Conservation (phyloP, 2,329 filamentous ascomycete genomes). For the Trichoderma simmonsii region DNA sequence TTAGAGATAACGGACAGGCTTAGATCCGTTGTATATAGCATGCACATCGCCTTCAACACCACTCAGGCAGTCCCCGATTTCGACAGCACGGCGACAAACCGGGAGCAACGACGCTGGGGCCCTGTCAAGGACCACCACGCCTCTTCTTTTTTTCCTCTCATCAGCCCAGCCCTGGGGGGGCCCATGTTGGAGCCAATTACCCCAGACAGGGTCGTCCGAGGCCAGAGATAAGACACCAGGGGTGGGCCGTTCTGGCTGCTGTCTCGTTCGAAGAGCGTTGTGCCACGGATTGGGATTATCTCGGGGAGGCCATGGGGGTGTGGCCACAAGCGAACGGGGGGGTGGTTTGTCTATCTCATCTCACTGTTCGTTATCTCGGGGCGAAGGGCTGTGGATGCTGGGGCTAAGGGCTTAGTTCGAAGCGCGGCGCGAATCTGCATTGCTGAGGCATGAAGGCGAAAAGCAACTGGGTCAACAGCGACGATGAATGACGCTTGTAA, state of each 20-base stretch:
- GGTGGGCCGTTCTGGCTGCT: not conserved
- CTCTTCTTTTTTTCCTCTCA: constrained; percentile 3
- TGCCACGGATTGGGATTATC: not conserved
- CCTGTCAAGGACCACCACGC: constrained; percentile 11
- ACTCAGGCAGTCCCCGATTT: constrained; percentile 1
- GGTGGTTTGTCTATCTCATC: not conserved
- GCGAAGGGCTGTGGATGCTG: constrained; percentile 3
- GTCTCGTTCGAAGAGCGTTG: not conserved
- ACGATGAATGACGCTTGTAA: not conserved
- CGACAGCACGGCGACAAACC: constrained; percentile 15
- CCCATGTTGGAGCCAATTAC: constrained; percentile 12
- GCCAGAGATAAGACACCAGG: constrained; percentile 20
- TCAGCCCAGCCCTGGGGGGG: constrained; percentile 1
- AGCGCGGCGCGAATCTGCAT: constrained; percentile 13
- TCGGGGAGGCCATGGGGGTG: not conserved
- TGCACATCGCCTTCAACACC: not conserved
- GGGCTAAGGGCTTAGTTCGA: constrained; percentile 17
- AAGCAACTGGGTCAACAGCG: not conserved
- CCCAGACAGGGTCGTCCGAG: constrained; percentile 11
- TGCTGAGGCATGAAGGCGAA: constrained; percentile 6
- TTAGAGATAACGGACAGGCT: constrained; percentile 14
- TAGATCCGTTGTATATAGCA: constrained; percentile 12
- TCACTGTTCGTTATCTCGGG: constrained; percentile 11
- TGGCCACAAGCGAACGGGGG: not conserved
- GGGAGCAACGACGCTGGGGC: not conserved